Evolutionary conservation across 2,329 filamentous ascomycete genomes (phyloP), one percentile per base, ranked within the genome.

Genomic region (Paraconiothyrium brasiliense): DNA sequence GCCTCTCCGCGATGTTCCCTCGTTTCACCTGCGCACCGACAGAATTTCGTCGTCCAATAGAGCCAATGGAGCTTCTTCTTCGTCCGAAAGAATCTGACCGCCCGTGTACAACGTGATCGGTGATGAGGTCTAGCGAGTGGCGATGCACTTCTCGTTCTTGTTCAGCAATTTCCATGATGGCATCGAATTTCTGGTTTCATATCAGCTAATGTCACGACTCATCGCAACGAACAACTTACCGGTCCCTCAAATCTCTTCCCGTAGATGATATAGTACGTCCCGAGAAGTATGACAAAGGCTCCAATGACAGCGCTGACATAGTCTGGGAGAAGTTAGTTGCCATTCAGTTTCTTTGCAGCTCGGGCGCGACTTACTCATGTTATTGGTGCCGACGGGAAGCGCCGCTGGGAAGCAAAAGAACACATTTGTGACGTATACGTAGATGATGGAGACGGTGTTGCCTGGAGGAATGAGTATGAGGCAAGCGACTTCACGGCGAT

Each of bases 341-440:
- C 27, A 20, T 1, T 20, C 27, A 30, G 1, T 30, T 30, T 30
- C 27, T 30, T 30, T 30, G 27, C 6, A 30, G 27, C 27, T 30
- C 27, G 4, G 27, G 27, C 27, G 27, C 4, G 27, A 6, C 27
- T 30, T 30, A 27, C 61, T 66, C 60, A 65, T 67, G 13, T 41
- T 59, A n/a, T 61, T 50, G 20, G 50, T 49, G 24, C 37, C 27
- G 13, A 55, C 47, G 3, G 59, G 62, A 11, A 67, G 20, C 16
- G 54, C 58, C 4, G 39, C 51, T 7, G 59, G 64, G 50, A 64
- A 64, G 46, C 58, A 64, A 43, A 64, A 64, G 30, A 66, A 62
- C 41, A 62, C 61, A 4, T 52, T 61, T 34, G 64, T 66, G 3
- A 64, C 57, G 14, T 34, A 22, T 3, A 62, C 63, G 37, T 60